A percentile compares a stretch with the other conserved stretches of the same genome.
These are phyloP conservation scores for Athelia sp. DNA, from an alignment of 1,284 basidiomycete species.

Conservation along the genomic window DNA sequence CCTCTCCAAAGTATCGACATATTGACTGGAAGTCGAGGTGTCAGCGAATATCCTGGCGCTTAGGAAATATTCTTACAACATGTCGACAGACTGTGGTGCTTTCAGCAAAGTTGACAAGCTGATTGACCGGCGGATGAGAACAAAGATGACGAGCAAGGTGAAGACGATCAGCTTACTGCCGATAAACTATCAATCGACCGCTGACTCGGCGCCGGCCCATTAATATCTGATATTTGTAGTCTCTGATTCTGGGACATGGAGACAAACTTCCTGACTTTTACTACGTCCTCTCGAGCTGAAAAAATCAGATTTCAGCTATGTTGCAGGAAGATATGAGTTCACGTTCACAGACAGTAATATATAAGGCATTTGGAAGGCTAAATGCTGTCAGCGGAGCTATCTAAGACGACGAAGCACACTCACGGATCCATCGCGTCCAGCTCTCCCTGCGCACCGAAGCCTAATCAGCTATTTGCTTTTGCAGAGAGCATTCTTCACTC, in stretches of 20 bases:
- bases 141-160: background rate
- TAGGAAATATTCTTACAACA: conserved; percentile 41
- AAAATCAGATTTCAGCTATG: background rate
- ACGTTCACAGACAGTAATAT: conserved; percentile 75
- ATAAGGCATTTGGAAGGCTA: conserved; percentile 77
- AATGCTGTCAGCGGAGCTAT: background rate
- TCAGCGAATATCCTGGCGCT: no score
- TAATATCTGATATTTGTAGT: conserved; percentile 29
- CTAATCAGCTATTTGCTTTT: conserved; percentile 1
- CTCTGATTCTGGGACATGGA: conserved; percentile 41
- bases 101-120: conserved; percentile 72
- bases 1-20: conserved; percentile 82
- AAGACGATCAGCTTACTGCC: conserved; percentile 34
- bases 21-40: conserved; percentile 44
- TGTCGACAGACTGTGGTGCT: conserved; percentile 64
- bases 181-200: conserved; percentile 61
- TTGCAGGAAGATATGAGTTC: no score
- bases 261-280: conserved; percentile 50
- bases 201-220: conserved; percentile 60
- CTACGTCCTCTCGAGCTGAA: conserved; percentile 75
- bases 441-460: conserved; percentile 46
- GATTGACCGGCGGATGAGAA: background rate
- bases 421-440: conserved; percentile 79
- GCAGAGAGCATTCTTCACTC: conserved; percentile 1
- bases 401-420: conserved; percentile 17